Evolutionary conservation across 2,329 filamentous ascomycete species (phyloP).

Genomic region (Ceratocystiopsis sp.): DNA sequence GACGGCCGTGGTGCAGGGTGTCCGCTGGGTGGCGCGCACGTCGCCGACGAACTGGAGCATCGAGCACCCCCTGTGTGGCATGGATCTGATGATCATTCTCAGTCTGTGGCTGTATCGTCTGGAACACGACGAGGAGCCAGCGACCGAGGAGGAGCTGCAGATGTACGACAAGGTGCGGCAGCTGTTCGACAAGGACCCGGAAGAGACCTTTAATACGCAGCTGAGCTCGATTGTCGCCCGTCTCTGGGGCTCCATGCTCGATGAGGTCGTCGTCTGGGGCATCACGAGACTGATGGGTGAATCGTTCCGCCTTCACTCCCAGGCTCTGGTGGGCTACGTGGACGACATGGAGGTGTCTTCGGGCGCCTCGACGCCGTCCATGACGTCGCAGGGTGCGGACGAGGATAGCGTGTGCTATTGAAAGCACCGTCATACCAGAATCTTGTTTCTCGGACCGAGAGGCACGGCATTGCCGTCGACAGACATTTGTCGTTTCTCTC

Average conservation of each 20-base stretch:
- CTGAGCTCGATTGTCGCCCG: conserved; percentile 89
- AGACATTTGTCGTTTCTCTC: conserved; percentile 17
- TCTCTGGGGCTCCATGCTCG: conserved; percentile 94
- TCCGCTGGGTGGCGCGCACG: conserved; percentile 95
- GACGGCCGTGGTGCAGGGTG: conserved; percentile 82
- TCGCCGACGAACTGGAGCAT: conserved; percentile 98
- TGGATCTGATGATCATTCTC: conserved; percentile 95
- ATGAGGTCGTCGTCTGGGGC: conserved; percentile 97
- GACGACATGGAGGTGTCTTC: conserved; percentile 59
- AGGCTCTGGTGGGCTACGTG: conserved; percentile 87
- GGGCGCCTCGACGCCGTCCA: conserved; percentile 53
- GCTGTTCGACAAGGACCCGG: conserved; percentile 79
- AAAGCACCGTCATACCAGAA: conserved; percentile 14
- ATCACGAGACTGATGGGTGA: conserved; percentile 95
- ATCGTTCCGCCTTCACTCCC: conserved; percentile 90
- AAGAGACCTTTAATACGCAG: conserved; percentile 64
- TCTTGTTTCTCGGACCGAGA: conserved; percentile 18
- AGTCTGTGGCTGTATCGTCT: conserved; percentile 97
- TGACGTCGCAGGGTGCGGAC: conserved; percentile 54
- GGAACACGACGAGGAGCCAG: conserved; percentile 93
- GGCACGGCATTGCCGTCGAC: conserved; percentile 7
- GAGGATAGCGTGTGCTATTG: conserved; percentile 51
- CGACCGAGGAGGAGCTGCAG: conserved; percentile 62
- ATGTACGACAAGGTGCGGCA: conserved; percentile 90
- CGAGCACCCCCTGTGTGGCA: conserved; percentile 87